Evolutionary conservation across 208 protist species (phyloP).

Genomic region (Naegleria fowleri): DNA sequence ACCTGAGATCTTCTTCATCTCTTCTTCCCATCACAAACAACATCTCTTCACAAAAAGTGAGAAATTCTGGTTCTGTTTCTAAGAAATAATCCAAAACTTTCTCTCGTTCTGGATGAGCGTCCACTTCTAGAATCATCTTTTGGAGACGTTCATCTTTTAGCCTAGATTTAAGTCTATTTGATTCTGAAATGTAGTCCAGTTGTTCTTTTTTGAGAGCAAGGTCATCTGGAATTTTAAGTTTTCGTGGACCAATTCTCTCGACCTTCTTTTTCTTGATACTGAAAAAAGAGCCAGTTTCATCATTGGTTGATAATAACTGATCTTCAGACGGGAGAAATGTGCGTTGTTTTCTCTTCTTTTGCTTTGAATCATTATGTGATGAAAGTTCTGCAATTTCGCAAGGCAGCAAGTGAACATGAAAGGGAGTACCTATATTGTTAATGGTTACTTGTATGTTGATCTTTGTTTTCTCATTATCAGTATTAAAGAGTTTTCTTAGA

Average conservation of each 20-base stretch:
- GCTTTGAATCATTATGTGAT: neutral
- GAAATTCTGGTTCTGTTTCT: neutral
- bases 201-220: neutral
- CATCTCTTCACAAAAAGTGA: neutral
- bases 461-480: neutral
- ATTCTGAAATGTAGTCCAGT: neutral
- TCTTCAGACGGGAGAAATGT: neutral
- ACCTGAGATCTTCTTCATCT: neutral
- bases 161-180: neutral
- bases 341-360: neutral
- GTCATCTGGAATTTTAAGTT: neutral
- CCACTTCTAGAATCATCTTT: neutral
- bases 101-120: neutral
- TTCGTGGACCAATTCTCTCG: neutral
- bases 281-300: neutral
- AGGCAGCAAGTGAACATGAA: neutral
- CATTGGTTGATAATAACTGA: neutral
- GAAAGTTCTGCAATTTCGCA: neutral
- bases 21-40: conserved; percentile 9
- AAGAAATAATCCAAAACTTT: neutral
- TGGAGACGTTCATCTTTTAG: neutral
- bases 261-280: neutral
- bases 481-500: neutral
- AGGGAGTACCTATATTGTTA: neutral
- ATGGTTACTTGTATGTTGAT: neutral